These are phyloP conservation scores for Neurospora tetraspora DNA, from an alignment of 495 filamentous ascomycete genomes.

Conservation along the genomic window DNA sequence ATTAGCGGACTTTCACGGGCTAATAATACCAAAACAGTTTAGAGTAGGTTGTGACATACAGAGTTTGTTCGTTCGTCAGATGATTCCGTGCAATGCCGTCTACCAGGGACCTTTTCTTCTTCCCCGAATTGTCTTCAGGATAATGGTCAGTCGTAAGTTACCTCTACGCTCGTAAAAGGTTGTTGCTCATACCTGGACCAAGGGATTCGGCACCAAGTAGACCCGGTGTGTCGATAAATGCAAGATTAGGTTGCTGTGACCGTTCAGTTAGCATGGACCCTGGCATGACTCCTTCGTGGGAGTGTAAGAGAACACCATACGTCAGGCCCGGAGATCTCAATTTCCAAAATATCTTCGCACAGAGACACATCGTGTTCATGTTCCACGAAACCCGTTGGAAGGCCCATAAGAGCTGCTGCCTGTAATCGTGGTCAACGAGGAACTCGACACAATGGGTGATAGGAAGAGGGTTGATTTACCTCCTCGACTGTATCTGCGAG, in stretches of 20 bases:
- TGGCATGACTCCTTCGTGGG: background rate
- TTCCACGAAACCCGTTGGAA: conserved; percentile 12
- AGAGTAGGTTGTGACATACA: conserved; percentile 4
- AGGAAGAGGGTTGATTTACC: background rate
- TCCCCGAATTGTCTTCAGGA: background rate
- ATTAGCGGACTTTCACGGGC: background rate
- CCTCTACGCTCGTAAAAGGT: background rate
- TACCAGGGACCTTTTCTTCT: conserved; percentile 7
- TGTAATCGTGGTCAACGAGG: conserved; percentile 1
- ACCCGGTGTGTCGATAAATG: background rate
- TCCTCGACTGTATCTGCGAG: conserved; percentile 16
- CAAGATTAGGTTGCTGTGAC: background rate
- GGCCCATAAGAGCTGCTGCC: conserved; percentile 31
- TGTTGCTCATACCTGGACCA: background rate
- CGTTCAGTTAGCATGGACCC: background rate
- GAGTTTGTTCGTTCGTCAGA: conserved; percentile 13
- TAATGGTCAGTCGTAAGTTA: background rate
- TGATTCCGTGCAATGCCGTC: conserved; percentile 8
- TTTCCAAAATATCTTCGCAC: conserved; percentile 43
- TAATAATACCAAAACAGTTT: background rate
- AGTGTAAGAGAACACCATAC: conserved; percentile 1
- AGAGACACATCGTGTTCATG: conserved; percentile 14
- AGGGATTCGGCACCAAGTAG: background rate
- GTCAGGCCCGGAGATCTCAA: conserved; percentile 45
- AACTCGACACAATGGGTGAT: background rate